phyloP scores from a whole-genome alignment of 768 basidiomycete genomes.

The Cytidiella melzeri region DNA sequence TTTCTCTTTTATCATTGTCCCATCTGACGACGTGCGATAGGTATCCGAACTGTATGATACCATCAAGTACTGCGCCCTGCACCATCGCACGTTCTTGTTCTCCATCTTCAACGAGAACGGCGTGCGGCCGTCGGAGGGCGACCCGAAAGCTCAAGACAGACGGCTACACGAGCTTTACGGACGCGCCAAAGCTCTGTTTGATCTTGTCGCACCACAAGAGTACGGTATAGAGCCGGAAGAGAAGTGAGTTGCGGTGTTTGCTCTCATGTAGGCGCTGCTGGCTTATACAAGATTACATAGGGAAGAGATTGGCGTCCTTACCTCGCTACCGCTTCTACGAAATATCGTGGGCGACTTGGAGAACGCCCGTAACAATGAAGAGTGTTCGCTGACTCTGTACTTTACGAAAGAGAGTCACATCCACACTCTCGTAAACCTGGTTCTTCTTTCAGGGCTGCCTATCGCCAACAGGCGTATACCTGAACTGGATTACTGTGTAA shows the following conservation, averaged over 20 bases:
- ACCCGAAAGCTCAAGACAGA: constrained; percentile 60
- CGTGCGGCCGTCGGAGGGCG: constrained; percentile 33
- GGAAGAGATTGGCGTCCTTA: constrained; percentile 95
- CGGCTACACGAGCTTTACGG: constrained; percentile 92
- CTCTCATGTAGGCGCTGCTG: too few relatives aligned
- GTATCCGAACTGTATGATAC: constrained; percentile 98
- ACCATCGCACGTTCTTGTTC: constrained; percentile 87
- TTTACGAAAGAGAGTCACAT: constrained; percentile 98
- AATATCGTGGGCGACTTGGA: constrained; percentile 94
- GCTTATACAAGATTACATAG: too few relatives aligned
- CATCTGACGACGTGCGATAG: constrained; percentile 28
- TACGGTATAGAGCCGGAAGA: constrained; percentile 96
- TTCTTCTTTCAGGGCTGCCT: constrained; percentile 89
- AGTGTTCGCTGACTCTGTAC: constrained; percentile 80
- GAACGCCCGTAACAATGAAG: constrained; percentile 76
- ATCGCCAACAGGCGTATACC: constrained; percentile 93
- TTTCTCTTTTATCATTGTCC: too few relatives aligned
- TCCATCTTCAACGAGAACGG: constrained; percentile 82
- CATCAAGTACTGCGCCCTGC: constrained; percentile 89
- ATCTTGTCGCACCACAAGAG: constrained; percentile 96
- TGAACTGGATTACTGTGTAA: constrained; percentile 90
- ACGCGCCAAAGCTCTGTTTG: constrained; percentile 93
- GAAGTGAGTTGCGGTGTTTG: constrained; percentile 66
- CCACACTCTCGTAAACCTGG: constrained; percentile 89
- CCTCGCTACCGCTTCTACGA: constrained; percentile 85